Evolutionary conservation across 768 basidiomycete species (phyloP).

Genomic region (Leucocoprinus sp.): DNA sequence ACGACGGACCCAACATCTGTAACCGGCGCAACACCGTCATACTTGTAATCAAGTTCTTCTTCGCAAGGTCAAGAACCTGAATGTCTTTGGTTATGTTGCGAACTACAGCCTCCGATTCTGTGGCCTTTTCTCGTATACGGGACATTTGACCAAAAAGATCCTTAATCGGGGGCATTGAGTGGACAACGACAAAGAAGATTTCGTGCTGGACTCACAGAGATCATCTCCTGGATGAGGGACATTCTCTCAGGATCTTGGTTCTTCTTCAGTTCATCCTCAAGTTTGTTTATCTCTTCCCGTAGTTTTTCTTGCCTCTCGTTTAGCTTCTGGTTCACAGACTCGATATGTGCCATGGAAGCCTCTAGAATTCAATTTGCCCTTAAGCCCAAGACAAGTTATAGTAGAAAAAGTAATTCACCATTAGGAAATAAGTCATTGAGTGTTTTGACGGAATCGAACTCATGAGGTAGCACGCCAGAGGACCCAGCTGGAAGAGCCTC

Average conservation of each 20-base stretch:
- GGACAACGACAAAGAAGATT: background rate
- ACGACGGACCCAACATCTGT: conserved; percentile 81
- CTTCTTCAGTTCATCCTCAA: conserved; percentile 58
- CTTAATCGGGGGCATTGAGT: conserved; percentile 30
- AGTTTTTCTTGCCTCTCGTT: conserved; percentile 62
- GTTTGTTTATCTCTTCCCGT: conserved; percentile 59
- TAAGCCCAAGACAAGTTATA: background rate
- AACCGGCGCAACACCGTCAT: conserved; percentile 87
- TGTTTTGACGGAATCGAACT: conserved; percentile 48
- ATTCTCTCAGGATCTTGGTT: conserved; percentile 88
- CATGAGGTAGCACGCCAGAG: conserved; percentile 42
- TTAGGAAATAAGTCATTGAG: conserved; percentile 73
- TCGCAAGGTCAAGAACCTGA: conserved; percentile 86
- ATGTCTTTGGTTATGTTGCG: conserved; percentile 95
- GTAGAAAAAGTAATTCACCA: conserved; percentile 35
- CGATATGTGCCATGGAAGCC: conserved; percentile 63
- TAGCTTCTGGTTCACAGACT: conserved; percentile 61
- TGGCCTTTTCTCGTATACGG: conserved; percentile 91
- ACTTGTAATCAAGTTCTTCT: conserved; percentile 83
- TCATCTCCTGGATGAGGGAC: conserved; percentile 92
- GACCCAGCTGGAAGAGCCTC: conserved; percentile 42
- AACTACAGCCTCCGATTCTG: conserved; percentile 95
- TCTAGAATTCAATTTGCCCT: conserved; percentile 36
- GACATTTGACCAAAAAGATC: conserved; percentile 94
- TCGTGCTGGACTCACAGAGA: conserved; percentile 41